Evolutionary conservation across 179 eudicot genomes (phyloP).

Genomic region (Sideroxylon spinosum): DNA sequence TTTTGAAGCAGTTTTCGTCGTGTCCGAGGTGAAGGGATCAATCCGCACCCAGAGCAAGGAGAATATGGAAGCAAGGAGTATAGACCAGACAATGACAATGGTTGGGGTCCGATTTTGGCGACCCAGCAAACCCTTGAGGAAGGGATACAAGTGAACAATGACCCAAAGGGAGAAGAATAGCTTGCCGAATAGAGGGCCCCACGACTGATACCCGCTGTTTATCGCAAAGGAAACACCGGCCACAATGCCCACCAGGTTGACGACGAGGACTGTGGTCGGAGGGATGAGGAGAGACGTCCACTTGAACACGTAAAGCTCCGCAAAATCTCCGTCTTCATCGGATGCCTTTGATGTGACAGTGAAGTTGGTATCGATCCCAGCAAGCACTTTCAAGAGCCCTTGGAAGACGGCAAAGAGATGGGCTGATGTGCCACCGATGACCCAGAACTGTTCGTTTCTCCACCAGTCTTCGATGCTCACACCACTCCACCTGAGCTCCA

Average conservation of each 20-base stretch:
- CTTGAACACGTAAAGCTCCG: slow-evolving; percentile 77
- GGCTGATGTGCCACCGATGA: slow-evolving; percentile 82
- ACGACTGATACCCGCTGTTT: slow-evolving; percentile 79
- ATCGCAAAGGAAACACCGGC: slow-evolving; percentile 76
- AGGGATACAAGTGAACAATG: slow-evolving; percentile 75
- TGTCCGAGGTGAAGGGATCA: slow-evolving; percentile 55
- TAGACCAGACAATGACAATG: slow-evolving; percentile 81
- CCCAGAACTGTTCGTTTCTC: slow-evolving; percentile 95
- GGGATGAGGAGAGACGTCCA: slow-evolving; percentile 85
- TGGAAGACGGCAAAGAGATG: slow-evolving; percentile 85
- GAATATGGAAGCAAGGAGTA: slow-evolving; percentile 79
- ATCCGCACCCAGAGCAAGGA: slow-evolving; percentile 82
- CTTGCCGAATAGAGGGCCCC: slow-evolving; percentile 87
- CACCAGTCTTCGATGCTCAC: slow-evolving; percentile 84
- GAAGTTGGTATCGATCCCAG: slow-evolving; percentile 82
- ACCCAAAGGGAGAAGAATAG: slow-evolving; percentile 85
- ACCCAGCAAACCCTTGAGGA: slow-evolving; percentile 87
- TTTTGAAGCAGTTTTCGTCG: slow-evolving; percentile 25
- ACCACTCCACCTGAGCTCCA: slow-evolving; percentile 81
- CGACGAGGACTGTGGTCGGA: slow-evolving; percentile 64
- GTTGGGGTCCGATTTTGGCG: slow-evolving; percentile 77
- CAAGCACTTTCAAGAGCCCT: slow-evolving; percentile 71
- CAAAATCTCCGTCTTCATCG: slow-evolving; percentile 79
- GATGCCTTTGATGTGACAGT: slow-evolving; percentile 80
- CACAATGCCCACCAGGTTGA: slow-evolving; percentile 76